phyloP scores from a whole-genome alignment of 106 monocot genomes.

The Dioscorea zingiberensis region DNA sequence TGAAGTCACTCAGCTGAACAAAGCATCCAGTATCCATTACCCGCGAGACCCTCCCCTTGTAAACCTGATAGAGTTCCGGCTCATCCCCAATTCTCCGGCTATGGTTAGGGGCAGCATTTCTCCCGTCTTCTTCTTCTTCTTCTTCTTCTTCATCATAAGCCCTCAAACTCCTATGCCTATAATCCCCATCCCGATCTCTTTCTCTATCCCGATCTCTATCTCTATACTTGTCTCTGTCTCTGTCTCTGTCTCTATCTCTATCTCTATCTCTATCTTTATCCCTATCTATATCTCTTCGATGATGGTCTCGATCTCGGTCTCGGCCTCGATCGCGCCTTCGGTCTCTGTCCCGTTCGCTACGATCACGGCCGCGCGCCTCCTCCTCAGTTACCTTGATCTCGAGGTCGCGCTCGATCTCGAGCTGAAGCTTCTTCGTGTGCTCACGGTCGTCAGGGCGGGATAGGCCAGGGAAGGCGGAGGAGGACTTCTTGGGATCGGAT shows the following conservation, averaged over 20 bases:
- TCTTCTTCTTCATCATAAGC: too few species aligned
- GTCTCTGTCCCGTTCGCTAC: constrained; percentile 21
- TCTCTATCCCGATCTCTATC: too few species aligned
- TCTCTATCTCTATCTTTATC: too few species aligned
- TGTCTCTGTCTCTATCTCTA: too few species aligned
- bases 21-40: constrained; percentile 94
- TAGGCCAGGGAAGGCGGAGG: constrained; percentile 41
- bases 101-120: too few species aligned
- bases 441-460: constrained; percentile 57
- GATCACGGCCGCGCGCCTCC: constrained; percentile 12
- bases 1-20: constrained; percentile 67
- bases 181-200: too few species aligned
- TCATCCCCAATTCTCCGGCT: constrained; percentile 43
- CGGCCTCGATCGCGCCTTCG: constrained; percentile 21
- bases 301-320: constrained; percentile 5
- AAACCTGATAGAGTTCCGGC: constrained; percentile 70
- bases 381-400: constrained; percentile 21
- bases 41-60: constrained; percentile 64
- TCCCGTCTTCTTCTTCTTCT: too few species aligned
- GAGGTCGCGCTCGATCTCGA: constrained; percentile 65
- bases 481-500: background rate
- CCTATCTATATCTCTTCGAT: constrained; percentile 9
- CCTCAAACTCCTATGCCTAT: constrained; percentile 9
- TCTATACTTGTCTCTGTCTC: too few species aligned
- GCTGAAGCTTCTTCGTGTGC: constrained; percentile 42